Conservation (phyloP, 768 basidiomycete genomes). For the Paxillus ammoniavirescens region DNA sequence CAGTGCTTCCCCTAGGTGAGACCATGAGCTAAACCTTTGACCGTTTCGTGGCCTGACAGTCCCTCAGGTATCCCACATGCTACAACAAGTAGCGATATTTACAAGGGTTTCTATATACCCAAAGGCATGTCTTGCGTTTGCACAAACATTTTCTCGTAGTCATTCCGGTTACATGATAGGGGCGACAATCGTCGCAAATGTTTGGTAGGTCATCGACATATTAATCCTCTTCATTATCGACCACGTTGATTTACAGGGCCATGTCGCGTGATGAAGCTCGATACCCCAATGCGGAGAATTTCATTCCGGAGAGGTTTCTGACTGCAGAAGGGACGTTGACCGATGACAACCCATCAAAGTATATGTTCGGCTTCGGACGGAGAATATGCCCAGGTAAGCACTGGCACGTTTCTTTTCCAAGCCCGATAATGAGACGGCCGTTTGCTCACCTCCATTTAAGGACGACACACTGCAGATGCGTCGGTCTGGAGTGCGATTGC, state of each 20-base stretch:
- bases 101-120: constrained; percentile 49
- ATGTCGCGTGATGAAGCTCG: constrained; percentile 3
- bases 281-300: constrained; percentile 10
- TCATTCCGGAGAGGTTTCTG: constrained; percentile 14
- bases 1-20: constrained; percentile 6
- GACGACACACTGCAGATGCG: background rate
- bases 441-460: no score
- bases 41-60: background rate
- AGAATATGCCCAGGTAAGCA: no score
- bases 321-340: background rate
- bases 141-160: background rate
- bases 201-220: constrained; percentile 4
- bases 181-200: constrained; percentile 10
- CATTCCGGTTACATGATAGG: background rate
- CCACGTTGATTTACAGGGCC: background rate
- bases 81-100: constrained; percentile 37
- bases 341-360: background rate
- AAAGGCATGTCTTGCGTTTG: constrained; percentile 30
- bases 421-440: no score
- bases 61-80: constrained; percentile 17
- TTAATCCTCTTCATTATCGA: background rate
- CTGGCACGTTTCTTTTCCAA: background rate
- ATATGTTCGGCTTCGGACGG: constrained; percentile 3
- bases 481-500: background rate
- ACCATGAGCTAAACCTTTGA: background rate